These are phyloP conservation scores for Neonectria neomacrospora DNA, from an alignment of 2,329 filamentous ascomycete genomes.

Conservation along the genomic window DNA sequence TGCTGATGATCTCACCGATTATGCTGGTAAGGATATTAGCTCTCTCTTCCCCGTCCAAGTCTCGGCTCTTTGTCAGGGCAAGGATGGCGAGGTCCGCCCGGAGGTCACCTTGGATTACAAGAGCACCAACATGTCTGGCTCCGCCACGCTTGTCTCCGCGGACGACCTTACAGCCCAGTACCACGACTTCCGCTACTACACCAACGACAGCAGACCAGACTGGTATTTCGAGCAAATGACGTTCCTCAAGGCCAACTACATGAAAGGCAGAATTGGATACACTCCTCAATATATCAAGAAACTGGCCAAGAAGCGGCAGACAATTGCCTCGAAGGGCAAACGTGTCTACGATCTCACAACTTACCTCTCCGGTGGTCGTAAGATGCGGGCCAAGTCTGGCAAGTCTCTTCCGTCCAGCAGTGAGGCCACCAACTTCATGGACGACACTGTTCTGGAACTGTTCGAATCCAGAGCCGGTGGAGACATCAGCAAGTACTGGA, in stretches of 20 bases:
- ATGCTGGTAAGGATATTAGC: conserved; percentile 89
- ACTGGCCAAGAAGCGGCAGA: conserved; percentile 70
- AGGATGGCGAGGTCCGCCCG: conserved; percentile 70
- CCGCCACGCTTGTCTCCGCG: conserved; percentile 70
- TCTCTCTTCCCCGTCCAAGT: conserved; percentile 93
- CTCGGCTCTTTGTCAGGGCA: conserved; percentile 87
- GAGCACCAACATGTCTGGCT: conserved; percentile 77
- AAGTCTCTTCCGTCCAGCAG: conserved; percentile 57
- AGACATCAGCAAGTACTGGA: conserved; percentile 87
- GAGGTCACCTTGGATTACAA: conserved; percentile 88
- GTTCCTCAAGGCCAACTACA: conserved; percentile 79
- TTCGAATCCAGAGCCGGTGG: conserved; percentile 80
- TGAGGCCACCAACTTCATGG: conserved; percentile 82
- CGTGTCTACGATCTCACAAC: conserved; percentile 90
- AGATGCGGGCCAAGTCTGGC: conserved; percentile 67
- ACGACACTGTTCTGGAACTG: conserved; percentile 71
- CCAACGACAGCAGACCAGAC: conserved; percentile 83
- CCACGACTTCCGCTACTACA: conserved; percentile 91
- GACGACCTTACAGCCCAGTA: conserved; percentile 81
- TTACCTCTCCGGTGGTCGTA: conserved; percentile 81
- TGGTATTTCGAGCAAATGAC: conserved; percentile 95
- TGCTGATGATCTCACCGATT: conserved; percentile 73
- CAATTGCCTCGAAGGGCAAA: conserved; percentile 81
- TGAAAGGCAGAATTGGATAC: conserved; percentile 89
- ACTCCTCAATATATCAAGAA: conserved; percentile 79